phyloP scores from a whole-genome alignment of 345 rosid species.

The Lagerstroemia speciosa region DNA sequence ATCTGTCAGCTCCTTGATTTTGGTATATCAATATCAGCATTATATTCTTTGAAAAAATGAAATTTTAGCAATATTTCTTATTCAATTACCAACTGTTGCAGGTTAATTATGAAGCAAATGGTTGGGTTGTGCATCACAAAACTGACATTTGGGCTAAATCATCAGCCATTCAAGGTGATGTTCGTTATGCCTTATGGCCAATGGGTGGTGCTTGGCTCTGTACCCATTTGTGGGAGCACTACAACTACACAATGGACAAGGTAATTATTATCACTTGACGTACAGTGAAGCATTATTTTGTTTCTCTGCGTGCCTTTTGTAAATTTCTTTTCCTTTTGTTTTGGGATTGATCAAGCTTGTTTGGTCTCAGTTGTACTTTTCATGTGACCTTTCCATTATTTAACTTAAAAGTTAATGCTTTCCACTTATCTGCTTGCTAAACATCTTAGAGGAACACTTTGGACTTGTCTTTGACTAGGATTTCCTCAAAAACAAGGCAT shows the following conservation, averaged over 20 bases:
- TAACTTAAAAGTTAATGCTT: not conserved
- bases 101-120: slow-evolving; percentile 80
- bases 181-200: slow-evolving; percentile 84
- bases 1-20: too few relatives aligned
- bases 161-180: slow-evolving; percentile 66
- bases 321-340: not conserved
- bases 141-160: slow-evolving; percentile 93
- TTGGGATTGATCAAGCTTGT: too few relatives aligned
- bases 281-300: not conserved
- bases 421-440: not conserved
- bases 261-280: slow-evolving; percentile 24
- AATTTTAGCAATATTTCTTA: not conserved
- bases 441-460: not conserved
- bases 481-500: slow-evolving; percentile 64
- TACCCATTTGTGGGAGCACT: slow-evolving; percentile 94
- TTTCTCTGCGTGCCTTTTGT: not conserved
- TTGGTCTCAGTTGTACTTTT: not conserved
- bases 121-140: slow-evolving; percentile 90
- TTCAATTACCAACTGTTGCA: slow-evolving; percentile 13
- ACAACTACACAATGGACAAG: slow-evolving; percentile 64
- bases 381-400: not conserved
- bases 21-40: not conserved
- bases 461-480: slow-evolving; percentile 36
- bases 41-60: not conserved
- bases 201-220: slow-evolving; percentile 99